phyloP scores from a whole-genome alignment of 352 stramenopile genomes.

The Globisporangium alternatum region DNA sequence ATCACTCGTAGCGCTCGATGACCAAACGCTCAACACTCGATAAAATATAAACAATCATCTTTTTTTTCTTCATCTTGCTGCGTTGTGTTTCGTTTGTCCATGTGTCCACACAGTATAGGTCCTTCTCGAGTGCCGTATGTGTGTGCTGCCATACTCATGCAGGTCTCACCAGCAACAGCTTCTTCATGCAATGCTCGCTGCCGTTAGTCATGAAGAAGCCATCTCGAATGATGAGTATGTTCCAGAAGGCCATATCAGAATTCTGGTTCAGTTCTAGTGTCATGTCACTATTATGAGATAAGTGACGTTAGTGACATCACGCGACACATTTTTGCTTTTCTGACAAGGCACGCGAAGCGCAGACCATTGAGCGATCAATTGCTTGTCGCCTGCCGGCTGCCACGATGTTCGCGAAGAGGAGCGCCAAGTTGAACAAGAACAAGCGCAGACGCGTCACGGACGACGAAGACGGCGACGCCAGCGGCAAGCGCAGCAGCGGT shows the following conservation, averaged over 20 bases:
- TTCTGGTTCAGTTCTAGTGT: background rate
- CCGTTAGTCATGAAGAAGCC: too few relatives aligned
- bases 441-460: constrained; percentile 21
- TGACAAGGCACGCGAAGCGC: background rate
- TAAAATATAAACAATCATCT: constrained; percentile 1
- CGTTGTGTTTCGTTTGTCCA: too few relatives aligned
- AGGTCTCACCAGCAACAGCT: background rate
- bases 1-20: background rate
- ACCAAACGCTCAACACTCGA: background rate
- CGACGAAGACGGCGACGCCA: constrained; percentile 3
- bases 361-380: background rate
- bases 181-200: background rate
- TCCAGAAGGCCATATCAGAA: too few relatives aligned
- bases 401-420: constrained; percentile 19
- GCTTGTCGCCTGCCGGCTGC: background rate
- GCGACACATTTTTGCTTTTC: background rate
- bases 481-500: background rate
- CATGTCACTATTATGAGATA: background rate
- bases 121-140: too few relatives aligned
- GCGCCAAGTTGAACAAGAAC: constrained; percentile 22
- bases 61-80: background rate
- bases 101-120: too few relatives aligned
- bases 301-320: background rate
- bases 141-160: too few relatives aligned
- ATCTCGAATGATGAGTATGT: too few relatives aligned